Evolutionary conservation across 208 protist species (phyloP), one percentile per base, ranked within the genome.

Genomic region (Trypanosoma melophagium): DNA sequence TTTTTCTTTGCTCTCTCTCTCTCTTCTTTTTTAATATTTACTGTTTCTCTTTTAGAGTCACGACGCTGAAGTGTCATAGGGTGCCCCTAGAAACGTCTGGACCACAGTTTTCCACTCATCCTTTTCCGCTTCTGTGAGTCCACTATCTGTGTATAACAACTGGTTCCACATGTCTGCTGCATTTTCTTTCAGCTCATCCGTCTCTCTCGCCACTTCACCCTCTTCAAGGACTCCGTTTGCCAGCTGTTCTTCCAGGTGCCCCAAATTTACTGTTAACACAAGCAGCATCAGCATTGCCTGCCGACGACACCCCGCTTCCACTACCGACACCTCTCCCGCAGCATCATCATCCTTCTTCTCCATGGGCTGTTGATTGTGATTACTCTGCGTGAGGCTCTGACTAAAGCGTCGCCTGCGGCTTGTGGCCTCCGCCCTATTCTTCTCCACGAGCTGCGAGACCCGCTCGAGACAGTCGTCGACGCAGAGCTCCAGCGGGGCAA

Each of bases 201-300:
- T 72, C 4, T 83, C 75, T 0, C 57, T 38, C 14, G 42, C 17
- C 9, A 63, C 61, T 24, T 81, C 78, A 10, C 50, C 69, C 28
- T 81, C 70, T 16, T 66, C 53, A n/a, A 74, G 53, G 35, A n/a
- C 42, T n/a, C 1, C 42, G 42, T 35, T 85, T 80, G 50, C 42
- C 52, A 70, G 79, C 25, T 81, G 45, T 21, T 84, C 66, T 35
- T 81, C 74, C 7, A 88, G 63, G 5, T 65, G 66, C 28, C 83
- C 83, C 0, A 84, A 31, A 35, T 88, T 76, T 24, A 94, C 56
- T 2, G 88, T 84, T n/a, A 91, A 45, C 0, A 90, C 83, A 1
- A 94, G 74, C 24, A 94, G 74, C 60, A 82, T 74, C 55, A 94
- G 75, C 52, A 94, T 69, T 4, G 77, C 79, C 10, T 58, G 72